Percentiles rank a stretch among this genome's conserved stretches.
Conservation (phyloP, 345 rosid species). For the Lepidium aucheri region DNA sequence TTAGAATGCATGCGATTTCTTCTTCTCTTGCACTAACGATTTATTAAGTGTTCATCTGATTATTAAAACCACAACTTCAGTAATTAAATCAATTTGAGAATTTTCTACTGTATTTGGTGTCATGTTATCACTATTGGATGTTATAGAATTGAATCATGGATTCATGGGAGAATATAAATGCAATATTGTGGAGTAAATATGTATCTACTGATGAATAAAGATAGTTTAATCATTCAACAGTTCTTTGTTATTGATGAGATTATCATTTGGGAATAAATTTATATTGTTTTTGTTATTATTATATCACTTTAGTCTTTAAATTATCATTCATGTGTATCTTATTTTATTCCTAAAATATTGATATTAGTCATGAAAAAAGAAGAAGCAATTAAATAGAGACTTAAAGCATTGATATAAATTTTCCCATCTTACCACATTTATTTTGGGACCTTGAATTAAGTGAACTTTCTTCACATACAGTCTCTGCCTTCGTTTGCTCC, state of each 20-base stretch:
- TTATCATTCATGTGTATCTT: conserved; percentile 11
- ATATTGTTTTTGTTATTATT: neutral
- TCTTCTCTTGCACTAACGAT: neutral
- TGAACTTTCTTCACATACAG: conserved; percentile 16
- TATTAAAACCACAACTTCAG: neutral
- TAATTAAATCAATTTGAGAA: neutral
- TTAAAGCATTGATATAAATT: conserved; percentile 23
- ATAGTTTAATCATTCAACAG: conserved; percentile 5
- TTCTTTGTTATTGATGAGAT: conserved; percentile 19
- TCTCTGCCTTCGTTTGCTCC: conserved; percentile 19
- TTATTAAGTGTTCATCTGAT: neutral
- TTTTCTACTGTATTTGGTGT: neutral
- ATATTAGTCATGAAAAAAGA: neutral
- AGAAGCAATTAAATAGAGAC: conserved; percentile 1
- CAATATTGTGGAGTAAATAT: conserved; percentile 5
- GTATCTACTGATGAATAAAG: conserved; percentile 3
- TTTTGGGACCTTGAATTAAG: conserved; percentile 31
- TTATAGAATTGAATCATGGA: neutral
- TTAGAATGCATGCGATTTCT: neutral
- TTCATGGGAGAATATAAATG: conserved; percentile 6
- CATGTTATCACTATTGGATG: neutral
- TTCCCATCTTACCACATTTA: conserved; percentile 26
- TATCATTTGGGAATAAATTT: conserved; percentile 19
- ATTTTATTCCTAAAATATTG: neutral
- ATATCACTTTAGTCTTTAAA: conserved; percentile 11